A percentile compares a stretch with the other conserved stretches of the same genome.
Conservation (phyloP, 192 early-diverging fungal genomes). For the Backusella luteola region DNA sequence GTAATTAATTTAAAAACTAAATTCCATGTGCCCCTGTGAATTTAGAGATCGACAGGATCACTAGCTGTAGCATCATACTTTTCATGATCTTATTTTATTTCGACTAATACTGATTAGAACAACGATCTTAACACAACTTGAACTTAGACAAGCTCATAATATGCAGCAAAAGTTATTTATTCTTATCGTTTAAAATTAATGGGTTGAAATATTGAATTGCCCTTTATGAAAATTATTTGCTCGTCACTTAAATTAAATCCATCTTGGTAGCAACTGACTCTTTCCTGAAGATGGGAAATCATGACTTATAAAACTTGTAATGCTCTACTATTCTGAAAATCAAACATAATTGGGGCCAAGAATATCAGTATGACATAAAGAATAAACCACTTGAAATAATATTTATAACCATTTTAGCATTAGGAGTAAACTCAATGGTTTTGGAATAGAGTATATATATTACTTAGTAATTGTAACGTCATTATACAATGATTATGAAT, state of each 20-base stretch:
- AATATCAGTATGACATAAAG: neutral
- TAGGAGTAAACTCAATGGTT: neutral
- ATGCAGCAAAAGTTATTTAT: neutral
- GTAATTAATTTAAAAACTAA: neutral
- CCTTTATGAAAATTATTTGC: neutral
- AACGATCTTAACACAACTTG: neutral
- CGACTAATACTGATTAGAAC: neutral
- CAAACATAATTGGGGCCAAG: neutral
- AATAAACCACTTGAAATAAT: neutral
- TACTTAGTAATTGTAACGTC: neutral
- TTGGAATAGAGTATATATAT: neutral
- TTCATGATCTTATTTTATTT: neutral
- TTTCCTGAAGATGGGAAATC: neutral
- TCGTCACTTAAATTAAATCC: neutral
- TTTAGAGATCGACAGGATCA: neutral
- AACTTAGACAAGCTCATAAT: neutral
- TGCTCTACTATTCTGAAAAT: neutral
- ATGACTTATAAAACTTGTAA: neutral
- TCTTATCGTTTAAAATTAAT: neutral
- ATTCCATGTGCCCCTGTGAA: neutral
- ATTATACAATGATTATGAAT: too few relatives aligned
- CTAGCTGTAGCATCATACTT: neutral
- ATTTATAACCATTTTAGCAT: neutral
- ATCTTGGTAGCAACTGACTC: neutral
- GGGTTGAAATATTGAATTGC: neutral